A percentile compares a stretch with the other conserved stretches of the same genome.
Conservation (phyloP, 176 grass and related monocot genomes). For the Saccharum officinarum region DNA sequence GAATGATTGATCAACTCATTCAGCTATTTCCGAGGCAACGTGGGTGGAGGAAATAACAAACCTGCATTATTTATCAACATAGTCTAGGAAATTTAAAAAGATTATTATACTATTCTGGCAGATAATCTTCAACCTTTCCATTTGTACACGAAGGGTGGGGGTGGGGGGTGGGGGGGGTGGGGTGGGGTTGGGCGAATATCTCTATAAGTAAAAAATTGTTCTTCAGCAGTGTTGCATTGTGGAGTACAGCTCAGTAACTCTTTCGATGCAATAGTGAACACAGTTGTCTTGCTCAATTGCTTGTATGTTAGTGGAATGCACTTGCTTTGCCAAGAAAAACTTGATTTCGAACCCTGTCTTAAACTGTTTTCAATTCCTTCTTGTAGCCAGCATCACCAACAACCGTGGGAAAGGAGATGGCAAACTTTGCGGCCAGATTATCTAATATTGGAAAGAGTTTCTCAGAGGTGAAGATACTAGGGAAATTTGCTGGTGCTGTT, state of each 20-base stretch:
- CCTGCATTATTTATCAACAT: background rate
- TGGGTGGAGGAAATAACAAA: background rate
- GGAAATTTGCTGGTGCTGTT: conserved; percentile 67
- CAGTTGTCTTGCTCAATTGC: background rate
- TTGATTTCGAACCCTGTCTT: conserved; percentile 1
- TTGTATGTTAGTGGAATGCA: conserved; percentile 15
- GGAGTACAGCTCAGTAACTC: background rate
- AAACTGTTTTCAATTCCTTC: conserved; percentile 16
- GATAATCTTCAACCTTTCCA: background rate
- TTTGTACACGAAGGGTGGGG: background rate
- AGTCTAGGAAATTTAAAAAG: background rate
- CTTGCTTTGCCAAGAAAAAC: conserved; percentile 3
- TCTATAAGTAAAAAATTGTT: background rate
- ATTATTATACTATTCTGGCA: background rate
- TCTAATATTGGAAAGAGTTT: conserved; percentile 61
- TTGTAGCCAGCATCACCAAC: conserved; percentile 95
- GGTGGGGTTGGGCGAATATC: too few species aligned
- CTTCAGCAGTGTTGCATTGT: background rate
- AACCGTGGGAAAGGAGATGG: conserved; percentile 98
- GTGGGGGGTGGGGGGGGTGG: too few species aligned
- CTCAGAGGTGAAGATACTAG: conserved; percentile 24
- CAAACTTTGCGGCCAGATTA: conserved; percentile 81
- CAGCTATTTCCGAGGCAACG: background rate
- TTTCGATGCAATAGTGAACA: background rate
- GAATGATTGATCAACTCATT: conserved; percentile 4